Evolutionary conservation across 2,329 filamentous ascomycete genomes (phyloP).

Genomic region (Hypoxylon sp.): DNA sequence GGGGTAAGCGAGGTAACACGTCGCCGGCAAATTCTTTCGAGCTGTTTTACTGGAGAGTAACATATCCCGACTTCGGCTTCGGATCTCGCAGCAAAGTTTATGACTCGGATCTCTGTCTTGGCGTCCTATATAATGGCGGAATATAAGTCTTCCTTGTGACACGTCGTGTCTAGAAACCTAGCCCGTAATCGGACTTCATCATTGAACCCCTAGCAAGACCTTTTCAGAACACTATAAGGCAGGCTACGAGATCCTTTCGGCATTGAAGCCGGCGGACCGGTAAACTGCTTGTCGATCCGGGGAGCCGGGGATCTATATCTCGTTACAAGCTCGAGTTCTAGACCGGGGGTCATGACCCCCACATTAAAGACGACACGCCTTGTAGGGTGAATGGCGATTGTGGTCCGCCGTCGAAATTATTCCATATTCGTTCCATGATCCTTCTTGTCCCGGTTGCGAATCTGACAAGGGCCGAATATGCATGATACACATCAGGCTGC

Average conservation of each 20-base stretch:
- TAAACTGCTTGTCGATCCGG: constrained; percentile 29
- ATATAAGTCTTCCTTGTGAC: constrained; percentile 27
- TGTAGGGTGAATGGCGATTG: constrained; percentile 21
- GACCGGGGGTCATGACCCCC: constrained; percentile 39
- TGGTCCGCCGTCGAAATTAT: constrained; percentile 25
- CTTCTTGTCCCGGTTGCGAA: constrained; percentile 30
- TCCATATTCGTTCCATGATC: constrained; percentile 32
- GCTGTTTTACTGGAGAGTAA: constrained; percentile 20
- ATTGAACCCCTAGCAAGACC: constrained; percentile 9
- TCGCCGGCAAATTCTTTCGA: constrained; percentile 36
- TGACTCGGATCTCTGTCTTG: constrained; percentile 18
- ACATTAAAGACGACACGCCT: constrained; percentile 28
- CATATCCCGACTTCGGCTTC: constrained; percentile 39
- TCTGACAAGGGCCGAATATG: constrained; percentile 44
- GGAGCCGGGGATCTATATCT: constrained; percentile 26
- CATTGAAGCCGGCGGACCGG: constrained; percentile 41
- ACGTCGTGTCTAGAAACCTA: constrained; percentile 17
- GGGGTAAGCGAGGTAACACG: constrained; percentile 25
- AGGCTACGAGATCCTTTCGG: constrained; percentile 27
- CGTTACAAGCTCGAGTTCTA: constrained; percentile 18
- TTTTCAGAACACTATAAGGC: constrained; percentile 3
- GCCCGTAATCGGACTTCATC: constrained; percentile 28
- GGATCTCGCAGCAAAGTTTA: constrained; percentile 9
- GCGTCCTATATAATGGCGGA: constrained; percentile 30
- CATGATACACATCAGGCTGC: constrained; percentile 25